Conservation (phyloP, 2,329 filamentous ascomycete species). For the Penicillium sumatraense region DNA sequence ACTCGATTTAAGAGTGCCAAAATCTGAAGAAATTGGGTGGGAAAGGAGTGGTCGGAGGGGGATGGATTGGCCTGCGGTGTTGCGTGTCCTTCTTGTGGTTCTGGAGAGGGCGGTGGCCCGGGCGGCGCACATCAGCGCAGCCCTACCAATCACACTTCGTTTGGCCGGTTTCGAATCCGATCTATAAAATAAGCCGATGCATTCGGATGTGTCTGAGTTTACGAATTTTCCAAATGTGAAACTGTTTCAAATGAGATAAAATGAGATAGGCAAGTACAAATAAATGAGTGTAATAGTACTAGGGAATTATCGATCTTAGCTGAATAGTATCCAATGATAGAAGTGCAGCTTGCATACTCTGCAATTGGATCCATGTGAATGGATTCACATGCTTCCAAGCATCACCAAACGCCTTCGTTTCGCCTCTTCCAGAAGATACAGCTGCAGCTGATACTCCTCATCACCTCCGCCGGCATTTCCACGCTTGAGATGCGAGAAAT, state of each 20-base stretch:
- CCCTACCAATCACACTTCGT: constrained; percentile 10
- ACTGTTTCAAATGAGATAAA: no score
- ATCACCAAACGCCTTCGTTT: background rate
- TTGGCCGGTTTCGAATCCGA: background rate
- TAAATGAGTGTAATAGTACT: no score
- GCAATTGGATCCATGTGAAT: no score
- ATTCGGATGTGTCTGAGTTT: background rate
- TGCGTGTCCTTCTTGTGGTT: constrained; percentile 29
- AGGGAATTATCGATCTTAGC: no score
- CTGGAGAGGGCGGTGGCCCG: constrained; percentile 24
- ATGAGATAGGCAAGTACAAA: no score
- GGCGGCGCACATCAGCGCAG: constrained; percentile 9
- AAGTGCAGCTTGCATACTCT: no score
- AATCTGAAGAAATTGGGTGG: constrained; percentile 11
- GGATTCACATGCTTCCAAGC: no score
- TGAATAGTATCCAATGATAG: no score
- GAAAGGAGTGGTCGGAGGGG: constrained; percentile 15
- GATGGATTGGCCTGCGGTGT: constrained; percentile 5
- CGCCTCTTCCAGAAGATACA: constrained; percentile 4
- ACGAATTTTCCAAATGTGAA: no score
- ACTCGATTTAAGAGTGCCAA: constrained; percentile 20
- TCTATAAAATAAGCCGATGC: background rate
- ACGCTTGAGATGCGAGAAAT: constrained; percentile 6
- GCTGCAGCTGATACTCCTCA: constrained; percentile 6
- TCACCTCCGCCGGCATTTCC: background rate